A percentile compares a stretch with the other conserved stretches of the same genome.
Conservation (phyloP, 495 filamentous ascomycete species). For the Penicillium egyptiacum region DNA sequence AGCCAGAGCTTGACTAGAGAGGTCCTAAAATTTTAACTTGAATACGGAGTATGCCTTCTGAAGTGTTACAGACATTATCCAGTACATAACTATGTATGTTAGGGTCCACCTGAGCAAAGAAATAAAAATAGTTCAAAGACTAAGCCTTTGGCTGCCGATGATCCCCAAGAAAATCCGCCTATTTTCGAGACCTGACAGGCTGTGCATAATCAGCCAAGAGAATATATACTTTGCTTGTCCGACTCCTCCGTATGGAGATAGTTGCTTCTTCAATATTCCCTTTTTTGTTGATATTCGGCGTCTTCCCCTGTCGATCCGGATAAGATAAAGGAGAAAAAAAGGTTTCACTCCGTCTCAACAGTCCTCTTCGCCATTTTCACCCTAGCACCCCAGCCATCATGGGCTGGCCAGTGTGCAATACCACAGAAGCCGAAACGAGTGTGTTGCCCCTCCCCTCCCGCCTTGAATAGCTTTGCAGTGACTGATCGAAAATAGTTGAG, state of each 20-base stretch:
- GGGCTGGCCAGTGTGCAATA: slow-evolving; percentile 55
- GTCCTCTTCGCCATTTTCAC: slow-evolving; percentile 12
- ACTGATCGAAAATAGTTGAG: slow-evolving; percentile 31
- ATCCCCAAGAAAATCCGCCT: not conserved
- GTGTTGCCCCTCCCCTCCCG: slow-evolving; percentile 14
- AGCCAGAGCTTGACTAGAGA: no score
- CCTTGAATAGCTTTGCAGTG: not conserved
- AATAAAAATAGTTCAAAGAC: slow-evolving; percentile 6
- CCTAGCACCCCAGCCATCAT: slow-evolving; percentile 33
- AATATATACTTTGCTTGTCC: not conserved
- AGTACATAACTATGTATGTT: no score
- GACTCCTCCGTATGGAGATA: no score
- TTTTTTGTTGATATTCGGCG: slow-evolving; percentile 7
- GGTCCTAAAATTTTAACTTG: no score
- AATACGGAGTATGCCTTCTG: no score
- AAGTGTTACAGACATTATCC: no score
- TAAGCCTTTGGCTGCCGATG: slow-evolving; percentile 5
- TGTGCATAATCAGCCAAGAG: slow-evolving; percentile 1
- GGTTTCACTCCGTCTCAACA: slow-evolving; percentile 1
- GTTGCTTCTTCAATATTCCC: not conserved
- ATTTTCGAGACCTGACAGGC: not conserved
- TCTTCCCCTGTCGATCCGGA: slow-evolving; percentile 27
- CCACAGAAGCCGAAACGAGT: slow-evolving; percentile 48
- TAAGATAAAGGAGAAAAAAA: slow-evolving; percentile 26
- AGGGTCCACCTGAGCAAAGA: not conserved